Conservation (phyloP, 768 basidiomycete species). For the Phaffia tasmanica region DNA sequence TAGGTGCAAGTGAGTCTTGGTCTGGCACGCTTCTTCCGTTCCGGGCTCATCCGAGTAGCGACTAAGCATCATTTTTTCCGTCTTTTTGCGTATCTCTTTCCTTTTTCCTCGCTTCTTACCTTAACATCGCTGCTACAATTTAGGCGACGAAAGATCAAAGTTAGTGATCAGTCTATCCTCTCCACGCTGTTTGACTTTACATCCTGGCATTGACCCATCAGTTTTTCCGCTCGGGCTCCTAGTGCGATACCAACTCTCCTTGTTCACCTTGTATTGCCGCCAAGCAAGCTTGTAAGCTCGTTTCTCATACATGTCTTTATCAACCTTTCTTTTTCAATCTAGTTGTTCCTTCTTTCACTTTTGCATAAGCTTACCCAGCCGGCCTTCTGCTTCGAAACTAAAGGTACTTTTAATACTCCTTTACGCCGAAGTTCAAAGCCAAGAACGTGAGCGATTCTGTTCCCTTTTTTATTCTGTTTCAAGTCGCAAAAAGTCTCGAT, state of each 20-base stretch:
- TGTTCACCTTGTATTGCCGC: conserved; percentile 22
- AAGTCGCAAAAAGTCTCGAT: not conserved
- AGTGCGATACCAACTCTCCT: conserved; percentile 26
- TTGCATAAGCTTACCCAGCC: not conserved
- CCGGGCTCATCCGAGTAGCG: conserved; percentile 1
- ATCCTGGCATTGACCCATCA: not conserved
- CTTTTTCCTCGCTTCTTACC: not conserved
- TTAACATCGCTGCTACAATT: not conserved
- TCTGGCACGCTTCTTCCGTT: not conserved
- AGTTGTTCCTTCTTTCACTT: not conserved
- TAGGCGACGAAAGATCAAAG: conserved; percentile 26
- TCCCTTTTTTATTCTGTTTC: not conserved
- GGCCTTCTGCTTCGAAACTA: conserved; percentile 26
- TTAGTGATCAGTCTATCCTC: not conserved
- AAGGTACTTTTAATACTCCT: conserved; percentile 39
- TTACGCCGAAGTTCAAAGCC: conserved; percentile 31
- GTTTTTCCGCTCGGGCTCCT: not conserved
- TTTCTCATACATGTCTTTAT: not conserved
- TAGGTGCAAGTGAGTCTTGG: conserved; percentile 22
- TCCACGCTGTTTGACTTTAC: not conserved
- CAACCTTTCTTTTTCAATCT: not conserved
- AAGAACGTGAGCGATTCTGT: conserved; percentile 1
- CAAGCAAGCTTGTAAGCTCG: conserved; percentile 17
- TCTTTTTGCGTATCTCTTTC: too few species aligned
- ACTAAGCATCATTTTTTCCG: not conserved